Conservation (phyloP, 2,329 filamentous ascomycete species). For the Calonectria ilicicola region DNA sequence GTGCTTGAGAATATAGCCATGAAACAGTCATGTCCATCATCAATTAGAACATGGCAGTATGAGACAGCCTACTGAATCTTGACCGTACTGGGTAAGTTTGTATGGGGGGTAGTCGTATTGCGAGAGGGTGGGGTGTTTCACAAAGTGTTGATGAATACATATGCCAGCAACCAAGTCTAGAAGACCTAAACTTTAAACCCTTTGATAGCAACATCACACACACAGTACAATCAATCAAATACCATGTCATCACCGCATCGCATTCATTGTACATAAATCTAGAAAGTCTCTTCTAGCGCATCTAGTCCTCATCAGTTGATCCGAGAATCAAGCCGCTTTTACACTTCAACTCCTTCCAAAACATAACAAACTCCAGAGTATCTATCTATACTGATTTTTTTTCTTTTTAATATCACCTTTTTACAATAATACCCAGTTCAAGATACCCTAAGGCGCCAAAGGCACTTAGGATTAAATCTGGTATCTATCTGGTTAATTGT, state of each 20-base stretch:
- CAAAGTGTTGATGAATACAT: background rate
- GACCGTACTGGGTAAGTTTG: background rate
- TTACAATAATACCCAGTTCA: conserved; percentile 17
- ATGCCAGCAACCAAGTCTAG: background rate
- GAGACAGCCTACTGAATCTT: background rate
- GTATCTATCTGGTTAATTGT: background rate
- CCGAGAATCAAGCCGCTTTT: conserved; percentile 35
- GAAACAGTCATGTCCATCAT: background rate
- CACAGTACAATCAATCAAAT: background rate
- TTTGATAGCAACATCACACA: background rate
- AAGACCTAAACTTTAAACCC: no score
- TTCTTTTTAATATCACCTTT: conserved; percentile 5
- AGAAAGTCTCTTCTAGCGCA: conserved; percentile 26
- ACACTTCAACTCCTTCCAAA: conserved; percentile 26
- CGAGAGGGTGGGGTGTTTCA: background rate
- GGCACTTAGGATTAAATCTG: background rate
- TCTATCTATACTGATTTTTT: conserved; percentile 16
- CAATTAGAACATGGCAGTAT: background rate
- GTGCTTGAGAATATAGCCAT: background rate
- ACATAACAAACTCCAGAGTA: conserved; percentile 18
- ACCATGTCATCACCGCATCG: background rate
- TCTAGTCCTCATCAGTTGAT: conserved; percentile 38
- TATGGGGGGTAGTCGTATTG: background rate
- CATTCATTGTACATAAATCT: conserved; percentile 26
- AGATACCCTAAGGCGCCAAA: conserved; percentile 6